A percentile compares a stretch with the other conserved stretches of the same genome.
phyloP scores from a whole-genome alignment of 2,329 filamentous ascomycete genomes.

The Neurospora sp. region DNA sequence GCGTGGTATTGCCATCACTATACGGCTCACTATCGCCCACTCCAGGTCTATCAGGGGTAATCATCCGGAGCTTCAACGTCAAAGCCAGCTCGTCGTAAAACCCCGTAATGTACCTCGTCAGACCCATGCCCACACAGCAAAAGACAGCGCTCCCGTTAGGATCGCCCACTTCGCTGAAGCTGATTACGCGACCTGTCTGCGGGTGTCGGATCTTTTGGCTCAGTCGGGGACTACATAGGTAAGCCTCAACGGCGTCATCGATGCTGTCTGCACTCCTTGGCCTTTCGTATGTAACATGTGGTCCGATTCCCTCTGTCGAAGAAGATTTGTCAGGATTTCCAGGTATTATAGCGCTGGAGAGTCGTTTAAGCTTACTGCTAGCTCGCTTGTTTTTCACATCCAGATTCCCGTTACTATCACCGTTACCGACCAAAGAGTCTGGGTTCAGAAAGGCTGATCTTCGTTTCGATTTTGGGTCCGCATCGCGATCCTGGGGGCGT shows the following conservation, averaged over 20 bases:
- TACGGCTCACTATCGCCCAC: constrained; percentile 88
- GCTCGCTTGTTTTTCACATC: constrained; percentile 40
- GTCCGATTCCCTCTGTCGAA: constrained; percentile 23
- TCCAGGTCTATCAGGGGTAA: constrained; percentile 88
- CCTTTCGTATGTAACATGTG: constrained; percentile 54
- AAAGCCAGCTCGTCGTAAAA: constrained; percentile 95
- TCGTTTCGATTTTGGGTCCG: constrained; percentile 34
- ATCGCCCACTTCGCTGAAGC: constrained; percentile 94
- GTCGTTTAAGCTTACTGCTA: constrained; percentile 48
- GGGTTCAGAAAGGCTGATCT: constrained; percentile 40
- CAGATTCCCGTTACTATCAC: constrained; percentile 14
- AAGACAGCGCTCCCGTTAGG: constrained; percentile 86
- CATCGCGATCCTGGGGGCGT: constrained; percentile 36
- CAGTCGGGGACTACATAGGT: constrained; percentile 71
- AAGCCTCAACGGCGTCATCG: constrained; percentile 78
- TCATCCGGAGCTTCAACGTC: constrained; percentile 78
- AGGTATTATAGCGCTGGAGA: constrained; percentile 40
- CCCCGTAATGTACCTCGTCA: constrained; percentile 90
- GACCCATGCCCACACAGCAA: constrained; percentile 94
- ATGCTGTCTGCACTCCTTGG: constrained; percentile 77
- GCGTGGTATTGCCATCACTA: constrained; percentile 70
- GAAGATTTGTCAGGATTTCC: constrained; percentile 26
- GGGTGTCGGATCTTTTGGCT: constrained; percentile 84
- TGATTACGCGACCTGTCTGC: constrained; percentile 77
- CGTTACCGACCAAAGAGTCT: constrained; percentile 31